A percentile compares a stretch with the other conserved stretches of the same genome.
Evolutionary conservation across 2,329 filamentous ascomycete species (phyloP).

Genomic region (Clarireedia paspali): DNA sequence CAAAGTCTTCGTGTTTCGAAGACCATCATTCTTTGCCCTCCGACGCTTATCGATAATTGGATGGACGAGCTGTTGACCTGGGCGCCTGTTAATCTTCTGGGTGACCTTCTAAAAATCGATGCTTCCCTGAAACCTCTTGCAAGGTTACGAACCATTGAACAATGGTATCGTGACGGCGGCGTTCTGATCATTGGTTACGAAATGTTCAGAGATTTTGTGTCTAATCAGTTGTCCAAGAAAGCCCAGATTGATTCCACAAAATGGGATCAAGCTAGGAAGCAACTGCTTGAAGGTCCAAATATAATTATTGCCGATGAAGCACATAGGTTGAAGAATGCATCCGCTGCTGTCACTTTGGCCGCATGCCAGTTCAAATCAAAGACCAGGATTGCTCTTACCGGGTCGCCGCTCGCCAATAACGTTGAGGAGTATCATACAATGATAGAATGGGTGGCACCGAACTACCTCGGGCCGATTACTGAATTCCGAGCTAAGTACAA

Average conservation of each 20-base stretch:
- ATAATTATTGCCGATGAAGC: slow-evolving; percentile 83
- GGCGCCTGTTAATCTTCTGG: slow-evolving; percentile 50
- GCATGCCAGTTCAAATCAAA: slow-evolving; percentile 55
- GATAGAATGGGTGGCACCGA: slow-evolving; percentile 79
- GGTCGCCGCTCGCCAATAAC: slow-evolving; percentile 79
- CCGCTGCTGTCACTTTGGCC: slow-evolving; percentile 42
- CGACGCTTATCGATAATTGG: slow-evolving; percentile 76
- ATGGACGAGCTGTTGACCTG: slow-evolving; percentile 66
- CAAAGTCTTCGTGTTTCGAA: slow-evolving; percentile 51
- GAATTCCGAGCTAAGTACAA: slow-evolving; percentile 68
- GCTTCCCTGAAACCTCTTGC: slow-evolving; percentile 29
- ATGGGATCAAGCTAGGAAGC: slow-evolving; percentile 17
- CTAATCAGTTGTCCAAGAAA: slow-evolving; percentile 29
- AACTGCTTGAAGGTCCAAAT: slow-evolving; percentile 54
- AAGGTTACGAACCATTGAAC: slow-evolving; percentile 39
- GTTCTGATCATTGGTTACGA: slow-evolving; percentile 70
- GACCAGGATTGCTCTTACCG: slow-evolving; percentile 75
- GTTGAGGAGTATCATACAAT: slow-evolving; percentile 79
- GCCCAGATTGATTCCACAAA: neutral
- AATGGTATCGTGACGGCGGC: slow-evolving; percentile 61
- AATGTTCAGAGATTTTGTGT: slow-evolving; percentile 48
- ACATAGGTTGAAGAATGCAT: slow-evolving; percentile 65
- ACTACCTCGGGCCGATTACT: slow-evolving; percentile 59
- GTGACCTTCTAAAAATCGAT: slow-evolving; percentile 48
- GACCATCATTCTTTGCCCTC: slow-evolving; percentile 68